These are phyloP conservation scores for Dactylellina haptotyla DNA, from an alignment of 2,329 filamentous ascomycete species.

Conservation along the genomic window DNA sequence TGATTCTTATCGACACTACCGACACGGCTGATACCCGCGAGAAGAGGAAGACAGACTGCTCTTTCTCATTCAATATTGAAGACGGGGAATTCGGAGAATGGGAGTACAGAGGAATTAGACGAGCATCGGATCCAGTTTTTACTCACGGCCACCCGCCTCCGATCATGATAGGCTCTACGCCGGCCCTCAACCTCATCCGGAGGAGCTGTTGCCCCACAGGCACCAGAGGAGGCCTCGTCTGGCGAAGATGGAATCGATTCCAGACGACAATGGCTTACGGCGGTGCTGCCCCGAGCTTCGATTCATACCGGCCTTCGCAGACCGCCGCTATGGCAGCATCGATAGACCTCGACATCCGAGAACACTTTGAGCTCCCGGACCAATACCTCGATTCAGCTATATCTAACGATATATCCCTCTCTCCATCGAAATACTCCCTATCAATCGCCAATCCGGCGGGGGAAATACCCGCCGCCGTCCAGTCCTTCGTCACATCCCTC, in stretches of 20 bases:
- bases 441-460: not conserved
- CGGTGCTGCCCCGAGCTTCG: constrained; percentile 27
- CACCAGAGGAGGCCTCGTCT: constrained; percentile 38
- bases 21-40: not conserved
- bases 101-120: not conserved
- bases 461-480: constrained; percentile 26
- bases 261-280: constrained; percentile 46
- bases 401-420: not conserved
- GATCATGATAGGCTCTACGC: constrained; percentile 43
- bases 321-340: not conserved
- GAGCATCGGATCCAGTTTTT: no score
- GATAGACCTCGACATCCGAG: constrained; percentile 35
- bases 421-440: constrained; percentile 36
- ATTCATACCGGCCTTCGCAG: constrained; percentile 27
- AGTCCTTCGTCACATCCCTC: constrained; percentile 14
- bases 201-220: constrained; percentile 39
- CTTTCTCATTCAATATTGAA: not conserved
- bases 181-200: constrained; percentile 35
- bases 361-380: constrained; percentile 44
- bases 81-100: not conserved
- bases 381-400: constrained; percentile 11
- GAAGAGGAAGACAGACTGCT: not conserved
- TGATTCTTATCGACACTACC: not conserved
- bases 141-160: no score
- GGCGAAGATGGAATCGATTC: constrained; percentile 50